Percentiles rank a stretch among this genome's conserved stretches.
Evolutionary conservation across 23 red algal species (phyloP).

Genomic region (Porphyridium purpureum): DNA sequence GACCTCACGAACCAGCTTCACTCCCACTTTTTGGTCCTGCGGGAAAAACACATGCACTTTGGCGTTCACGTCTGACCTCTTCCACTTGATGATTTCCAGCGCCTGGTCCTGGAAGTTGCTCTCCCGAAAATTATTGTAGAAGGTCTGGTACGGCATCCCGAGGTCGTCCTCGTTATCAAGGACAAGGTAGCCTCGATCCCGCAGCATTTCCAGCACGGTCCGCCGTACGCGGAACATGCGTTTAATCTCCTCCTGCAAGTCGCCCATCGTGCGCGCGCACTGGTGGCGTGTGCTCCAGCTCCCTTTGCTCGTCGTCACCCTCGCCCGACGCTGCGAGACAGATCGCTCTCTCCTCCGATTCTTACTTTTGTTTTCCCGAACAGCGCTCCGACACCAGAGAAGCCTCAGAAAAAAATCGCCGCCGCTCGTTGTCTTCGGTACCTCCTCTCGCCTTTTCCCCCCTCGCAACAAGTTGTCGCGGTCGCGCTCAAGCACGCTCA

Average conservation of each 20-base stretch:
- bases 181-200: slow-evolving; percentile 83
- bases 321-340: too few relatives aligned
- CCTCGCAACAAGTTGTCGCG: too few relatives aligned
- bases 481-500: too few relatives aligned
- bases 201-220: slow-evolving; percentile 84
- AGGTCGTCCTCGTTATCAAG: slow-evolving; percentile 35
- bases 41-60: slow-evolving; percentile 97
- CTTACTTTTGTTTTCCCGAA: too few relatives aligned
- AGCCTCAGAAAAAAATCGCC: too few relatives aligned
- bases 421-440: too few relatives aligned
- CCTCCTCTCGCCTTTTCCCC: too few relatives aligned
- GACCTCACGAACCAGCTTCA: slow-evolving; percentile 45
- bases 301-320: too few relatives aligned
- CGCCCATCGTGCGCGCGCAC: too few relatives aligned
- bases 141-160: slow-evolving; percentile 41
- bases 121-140: slow-evolving; percentile 26
- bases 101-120: slow-evolving; percentile 50
- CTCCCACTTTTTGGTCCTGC: slow-evolving; percentile 30
- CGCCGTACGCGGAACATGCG: slow-evolving; percentile 57
- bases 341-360: too few relatives aligned
- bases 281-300: too few relatives aligned
- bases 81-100: slow-evolving; percentile 58
- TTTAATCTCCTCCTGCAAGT: slow-evolving; percentile 57
- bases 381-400: too few relatives aligned
- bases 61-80: slow-evolving; percentile 31